phyloP scores from a whole-genome alignment of 2,329 filamentous ascomycete genomes.

The Monilinia fructicola region DNA sequence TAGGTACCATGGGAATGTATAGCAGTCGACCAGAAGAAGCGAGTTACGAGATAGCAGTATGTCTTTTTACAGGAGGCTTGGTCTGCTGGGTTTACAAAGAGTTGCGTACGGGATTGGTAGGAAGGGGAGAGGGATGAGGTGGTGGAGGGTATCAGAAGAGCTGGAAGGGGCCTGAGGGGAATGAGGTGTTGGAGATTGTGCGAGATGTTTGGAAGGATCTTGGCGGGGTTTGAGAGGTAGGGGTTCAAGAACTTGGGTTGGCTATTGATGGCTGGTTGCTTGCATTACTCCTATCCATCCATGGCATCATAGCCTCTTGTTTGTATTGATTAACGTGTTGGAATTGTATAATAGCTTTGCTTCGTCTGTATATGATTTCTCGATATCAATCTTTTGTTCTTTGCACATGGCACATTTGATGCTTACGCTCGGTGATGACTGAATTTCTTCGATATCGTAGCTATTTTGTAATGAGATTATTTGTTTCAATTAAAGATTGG shows the following conservation, averaged over 20 bases:
- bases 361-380: too few relatives aligned
- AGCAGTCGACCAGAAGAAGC: conserved; percentile 12
- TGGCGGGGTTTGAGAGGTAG: conserved; percentile 32
- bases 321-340: too few relatives aligned
- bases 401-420: too few relatives aligned
- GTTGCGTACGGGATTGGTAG: conserved; percentile 25
- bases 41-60: conserved; percentile 33
- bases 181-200: conserved; percentile 39
- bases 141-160: conserved; percentile 31
- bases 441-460: too few relatives aligned
- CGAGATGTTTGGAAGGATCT: conserved; percentile 36
- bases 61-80: conserved; percentile 37
- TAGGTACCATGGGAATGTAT: conserved; percentile 5
- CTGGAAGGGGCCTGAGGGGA: conserved; percentile 31
- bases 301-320: too few relatives aligned
- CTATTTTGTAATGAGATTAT: too few relatives aligned
- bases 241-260: background rate
- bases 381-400: too few relatives aligned
- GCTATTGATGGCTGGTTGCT: background rate
- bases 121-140: conserved; percentile 25
- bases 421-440: too few relatives aligned
- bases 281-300: too few relatives aligned
- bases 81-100: conserved; percentile 39
- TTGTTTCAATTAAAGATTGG: too few relatives aligned
- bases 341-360: too few relatives aligned